Evolutionary conservation across 1,284 basidiomycete species (phyloP), one percentile per base, ranked within the genome.

Genomic region (Rhodotorula sp.): DNA sequence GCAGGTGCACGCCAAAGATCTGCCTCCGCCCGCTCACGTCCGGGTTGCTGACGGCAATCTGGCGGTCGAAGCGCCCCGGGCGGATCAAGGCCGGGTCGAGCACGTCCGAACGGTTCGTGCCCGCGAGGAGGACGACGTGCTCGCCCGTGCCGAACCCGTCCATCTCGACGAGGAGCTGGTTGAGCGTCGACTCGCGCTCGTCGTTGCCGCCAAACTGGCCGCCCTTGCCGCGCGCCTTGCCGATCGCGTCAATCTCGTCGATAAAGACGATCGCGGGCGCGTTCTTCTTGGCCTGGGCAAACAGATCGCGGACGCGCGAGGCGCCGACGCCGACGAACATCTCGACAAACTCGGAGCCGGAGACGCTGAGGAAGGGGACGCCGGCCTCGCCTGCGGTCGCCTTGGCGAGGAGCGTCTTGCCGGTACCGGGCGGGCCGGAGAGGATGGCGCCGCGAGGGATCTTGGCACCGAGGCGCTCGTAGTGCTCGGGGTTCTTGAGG

Each of bases 321-420:
- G 96, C 94, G 78, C 96, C 96, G 68, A 99, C 97, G 84, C 96
- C 96, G 75, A 99, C 97, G 81, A 99, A 99, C 94, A 99, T 98
- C 84, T 99, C 97, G 74, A 99, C 94, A 80, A 99, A 99, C 81
- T 99, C 97, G 67, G 96, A 98, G 67, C 97, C 96, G 57, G 96
- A 98, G 53, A 99, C 96, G 42, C 93, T 97, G 67, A 98, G 87
- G 89, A 99, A 99, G 53, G 96, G 96, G 5, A 98, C 96, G 61
- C 89, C 91, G 14, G 96, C 96, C 83, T 99, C 96, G 64, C 96
- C 96, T 4, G 97, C 97, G 7, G 97, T 98, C 1, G 97, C 97
- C 83, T 99, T 99, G 48, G 97, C 97, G 48, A 99, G 87, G 27
- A 99, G 85, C 4, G 97, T 99, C 85, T 99, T 99, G 82, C 97